Conservation (phyloP, 352 stramenopile genomes). For the Nothophytophthora sp. region DNA sequence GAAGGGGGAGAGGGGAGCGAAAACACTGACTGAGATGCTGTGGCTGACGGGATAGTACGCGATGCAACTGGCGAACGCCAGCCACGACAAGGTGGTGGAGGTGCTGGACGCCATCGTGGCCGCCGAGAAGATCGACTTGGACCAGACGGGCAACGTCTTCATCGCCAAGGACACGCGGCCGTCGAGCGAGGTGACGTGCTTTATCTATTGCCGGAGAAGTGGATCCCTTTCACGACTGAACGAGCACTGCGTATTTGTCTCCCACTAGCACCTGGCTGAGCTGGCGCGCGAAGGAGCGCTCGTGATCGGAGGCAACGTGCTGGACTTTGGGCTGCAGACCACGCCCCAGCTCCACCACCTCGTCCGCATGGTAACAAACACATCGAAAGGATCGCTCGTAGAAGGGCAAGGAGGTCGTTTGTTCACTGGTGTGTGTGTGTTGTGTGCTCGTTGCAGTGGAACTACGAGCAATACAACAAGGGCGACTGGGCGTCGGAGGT, state of each 20-base stretch:
- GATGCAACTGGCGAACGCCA: constrained; percentile 79
- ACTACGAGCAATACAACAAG: constrained; percentile 89
- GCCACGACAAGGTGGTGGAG: constrained; percentile 82
- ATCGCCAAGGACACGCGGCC: constrained; percentile 94
- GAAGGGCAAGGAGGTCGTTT: too few species aligned
- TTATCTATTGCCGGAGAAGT: too few species aligned
- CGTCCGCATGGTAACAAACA: constrained; percentile 89
- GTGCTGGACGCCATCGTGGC: constrained; percentile 73
- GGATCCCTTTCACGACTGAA: too few species aligned
- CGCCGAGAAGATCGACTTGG: constrained; percentile 80
- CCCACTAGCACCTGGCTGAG: constrained; percentile 65
- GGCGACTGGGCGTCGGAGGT: constrained; percentile 88
- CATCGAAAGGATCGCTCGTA: too few species aligned
- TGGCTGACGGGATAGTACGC: constrained; percentile 51
- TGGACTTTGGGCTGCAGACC: constrained; percentile 96
- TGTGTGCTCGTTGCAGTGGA: constrained; percentile 50
- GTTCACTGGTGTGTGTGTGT: too few species aligned
- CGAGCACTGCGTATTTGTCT: not conserved
- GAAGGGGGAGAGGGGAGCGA: not conserved
- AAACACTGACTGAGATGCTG: constrained; percentile 1
- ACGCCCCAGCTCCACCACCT: constrained; percentile 98
- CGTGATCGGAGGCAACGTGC: constrained; percentile 87
- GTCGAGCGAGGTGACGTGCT: constrained; percentile 54
- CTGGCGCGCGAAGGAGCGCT: constrained; percentile 89
- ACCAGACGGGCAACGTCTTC: constrained; percentile 86